Evolutionary conservation across 106 monocot species (phyloP).

Genomic region (Acorus gramineus): DNA sequence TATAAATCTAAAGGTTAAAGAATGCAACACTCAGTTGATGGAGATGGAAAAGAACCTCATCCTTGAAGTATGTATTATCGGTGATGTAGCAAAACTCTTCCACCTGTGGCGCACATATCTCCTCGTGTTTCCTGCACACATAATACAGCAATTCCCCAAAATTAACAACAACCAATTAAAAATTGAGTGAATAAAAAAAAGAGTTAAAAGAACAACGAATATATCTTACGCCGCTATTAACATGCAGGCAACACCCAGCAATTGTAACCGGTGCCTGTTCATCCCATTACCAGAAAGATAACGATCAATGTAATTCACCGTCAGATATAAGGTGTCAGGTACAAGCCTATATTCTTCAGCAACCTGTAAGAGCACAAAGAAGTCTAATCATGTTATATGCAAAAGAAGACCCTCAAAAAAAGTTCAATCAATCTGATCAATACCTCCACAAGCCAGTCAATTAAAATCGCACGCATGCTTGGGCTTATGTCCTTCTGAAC

Average conservation of each 20-base stretch:
- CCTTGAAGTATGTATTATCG: constrained; percentile 77
- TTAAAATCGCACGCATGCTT: constrained; percentile 53
- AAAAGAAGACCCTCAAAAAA: background rate
- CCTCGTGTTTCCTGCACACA: constrained; percentile 72
- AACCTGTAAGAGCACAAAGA: constrained; percentile 30
- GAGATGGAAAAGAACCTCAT: constrained; percentile 35
- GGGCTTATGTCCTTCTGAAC: constrained; percentile 80
- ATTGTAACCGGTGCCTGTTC: constrained; percentile 53
- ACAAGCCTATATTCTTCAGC: constrained; percentile 79
- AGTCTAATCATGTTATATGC: background rate
- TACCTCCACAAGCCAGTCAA: constrained; percentile 33
- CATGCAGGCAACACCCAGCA: constrained; percentile 82
- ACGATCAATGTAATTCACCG: constrained; percentile 78
- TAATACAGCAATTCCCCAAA: background rate
- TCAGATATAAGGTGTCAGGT: constrained; percentile 64
- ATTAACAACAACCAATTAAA: background rate
- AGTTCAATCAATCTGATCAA: background rate
- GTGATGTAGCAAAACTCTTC: constrained; percentile 92
- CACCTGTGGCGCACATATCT: constrained; percentile 80
- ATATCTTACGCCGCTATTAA: constrained; percentile 72
- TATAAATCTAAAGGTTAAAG: too few relatives aligned
- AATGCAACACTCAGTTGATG: too few relatives aligned
- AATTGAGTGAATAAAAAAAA: background rate
- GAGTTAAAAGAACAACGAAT: background rate
- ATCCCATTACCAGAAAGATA: constrained; percentile 81